Evolutionary conservation across 305 asterid genomes (phyloP).

Genomic region (Fraxinus latifolia): DNA sequence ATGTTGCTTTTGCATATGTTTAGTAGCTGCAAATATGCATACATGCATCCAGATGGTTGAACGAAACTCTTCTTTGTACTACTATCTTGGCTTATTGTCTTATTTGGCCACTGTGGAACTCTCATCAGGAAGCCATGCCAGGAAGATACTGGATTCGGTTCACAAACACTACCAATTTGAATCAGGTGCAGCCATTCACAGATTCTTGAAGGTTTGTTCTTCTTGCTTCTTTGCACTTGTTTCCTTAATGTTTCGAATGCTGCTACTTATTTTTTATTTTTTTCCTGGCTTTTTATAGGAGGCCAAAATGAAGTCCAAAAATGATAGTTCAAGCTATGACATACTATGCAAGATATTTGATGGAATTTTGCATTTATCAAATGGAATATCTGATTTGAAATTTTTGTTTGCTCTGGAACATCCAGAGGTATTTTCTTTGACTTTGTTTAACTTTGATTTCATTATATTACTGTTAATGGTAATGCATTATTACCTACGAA

Average conservation of each 20-base stretch:
- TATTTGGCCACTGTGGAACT: slow-evolving; percentile 15
- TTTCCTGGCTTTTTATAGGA: slow-evolving; percentile 35
- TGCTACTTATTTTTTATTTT: slow-evolving; percentile 7
- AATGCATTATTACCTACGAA: not conserved
- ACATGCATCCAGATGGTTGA: slow-evolving; percentile 20
- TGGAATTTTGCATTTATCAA: slow-evolving; percentile 48
- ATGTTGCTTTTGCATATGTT: slow-evolving; percentile 11
- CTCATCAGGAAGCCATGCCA: slow-evolving; percentile 47
- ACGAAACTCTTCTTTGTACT: not conserved
- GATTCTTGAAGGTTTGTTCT: slow-evolving; percentile 56
- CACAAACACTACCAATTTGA: slow-evolving; percentile 71
- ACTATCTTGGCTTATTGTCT: slow-evolving; percentile 17
- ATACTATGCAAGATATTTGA: slow-evolving; percentile 58
- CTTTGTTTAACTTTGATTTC: not conserved
- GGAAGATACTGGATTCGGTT: slow-evolving; percentile 53
- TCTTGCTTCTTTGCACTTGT: slow-evolving; percentile 8
- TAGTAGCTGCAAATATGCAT: not conserved
- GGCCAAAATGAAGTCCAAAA: slow-evolving; percentile 45
- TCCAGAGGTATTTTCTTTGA: slow-evolving; percentile 58
- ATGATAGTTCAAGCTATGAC: slow-evolving; percentile 54
- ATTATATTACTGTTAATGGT: not conserved
- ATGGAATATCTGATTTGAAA: slow-evolving; percentile 53
- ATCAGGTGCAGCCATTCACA: slow-evolving; percentile 53
- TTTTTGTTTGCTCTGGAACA: slow-evolving; percentile 70
- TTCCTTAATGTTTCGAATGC: slow-evolving; percentile 12